Conservation (phyloP, 768 basidiomycete genomes). For the Boletales sp. region DNA sequence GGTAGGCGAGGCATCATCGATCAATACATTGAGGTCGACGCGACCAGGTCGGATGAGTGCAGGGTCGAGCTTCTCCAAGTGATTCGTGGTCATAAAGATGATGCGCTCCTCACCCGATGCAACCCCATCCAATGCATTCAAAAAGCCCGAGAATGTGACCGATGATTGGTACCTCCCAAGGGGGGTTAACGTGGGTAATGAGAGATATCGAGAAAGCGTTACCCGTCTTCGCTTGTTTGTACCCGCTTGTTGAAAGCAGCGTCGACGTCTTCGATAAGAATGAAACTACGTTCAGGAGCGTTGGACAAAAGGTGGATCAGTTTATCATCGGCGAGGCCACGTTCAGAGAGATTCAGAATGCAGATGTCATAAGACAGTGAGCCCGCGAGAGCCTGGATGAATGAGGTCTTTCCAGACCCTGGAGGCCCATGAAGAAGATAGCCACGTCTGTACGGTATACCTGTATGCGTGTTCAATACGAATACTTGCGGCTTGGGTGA, state of each 20-base stretch:
- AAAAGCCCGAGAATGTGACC: conserved; percentile 95
- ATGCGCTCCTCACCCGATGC: conserved; percentile 98
- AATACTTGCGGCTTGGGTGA: neutral
- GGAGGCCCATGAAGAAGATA: conserved; percentile 96
- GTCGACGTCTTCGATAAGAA: conserved; percentile 97
- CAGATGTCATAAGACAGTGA: conserved; percentile 93
- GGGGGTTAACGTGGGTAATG: conserved; percentile 9
- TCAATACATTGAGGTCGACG: conserved; percentile 79
- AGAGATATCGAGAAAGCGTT: conserved; percentile 25
- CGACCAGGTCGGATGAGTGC: conserved; percentile 95
- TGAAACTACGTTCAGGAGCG: conserved; percentile 86
- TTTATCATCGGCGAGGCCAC: conserved; percentile 96
- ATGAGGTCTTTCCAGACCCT: conserved; percentile 97
- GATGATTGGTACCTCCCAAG: conserved; percentile 80
- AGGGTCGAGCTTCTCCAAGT: conserved; percentile 82
- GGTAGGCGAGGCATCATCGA: conserved; percentile 81
- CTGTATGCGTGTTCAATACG: conserved; percentile 37
- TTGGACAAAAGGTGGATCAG: conserved; percentile 90
- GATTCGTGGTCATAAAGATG: conserved; percentile 99
- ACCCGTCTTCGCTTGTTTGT: conserved; percentile 92
- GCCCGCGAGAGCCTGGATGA: conserved; percentile 96
- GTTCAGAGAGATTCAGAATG: conserved; percentile 90
- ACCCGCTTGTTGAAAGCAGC: conserved; percentile 94
- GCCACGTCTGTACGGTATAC: conserved; percentile 95
- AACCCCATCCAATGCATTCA: conserved; percentile 96